Percentiles rank a stretch among this genome's conserved stretches.
phyloP scores from a whole-genome alignment of 805 yeast genomes.

The Soucietia sequanensis region DNA sequence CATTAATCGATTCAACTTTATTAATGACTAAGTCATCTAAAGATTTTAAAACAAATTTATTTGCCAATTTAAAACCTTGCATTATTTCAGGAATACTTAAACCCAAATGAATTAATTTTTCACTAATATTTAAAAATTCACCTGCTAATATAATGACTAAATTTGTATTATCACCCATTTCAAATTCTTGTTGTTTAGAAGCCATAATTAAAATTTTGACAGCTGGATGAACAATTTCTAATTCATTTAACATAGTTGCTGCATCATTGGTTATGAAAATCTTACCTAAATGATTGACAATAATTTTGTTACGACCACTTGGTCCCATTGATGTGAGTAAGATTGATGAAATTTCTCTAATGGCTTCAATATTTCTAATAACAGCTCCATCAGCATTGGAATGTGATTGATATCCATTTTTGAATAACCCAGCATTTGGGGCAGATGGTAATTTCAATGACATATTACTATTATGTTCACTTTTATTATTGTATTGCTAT shows the following conservation, averaged over 20 bases:
- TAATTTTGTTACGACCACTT: slow-evolving; percentile 93
- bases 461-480: slow-evolving; percentile 57
- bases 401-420: slow-evolving; percentile 89
- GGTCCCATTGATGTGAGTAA: slow-evolving; percentile 96
- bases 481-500: neutral
- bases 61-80: slow-evolving; percentile 91
- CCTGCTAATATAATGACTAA: slow-evolving; percentile 91
- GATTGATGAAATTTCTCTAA: slow-evolving; percentile 88
- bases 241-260: slow-evolving; percentile 92
- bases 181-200: slow-evolving; percentile 92
- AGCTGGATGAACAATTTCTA: slow-evolving; percentile 96
- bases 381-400: slow-evolving; percentile 93
- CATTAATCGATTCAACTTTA: slow-evolving; percentile 55
- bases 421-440: slow-evolving; percentile 90
- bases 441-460: slow-evolving; percentile 88
- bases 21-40: slow-evolving; percentile 66
- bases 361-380: slow-evolving; percentile 87
- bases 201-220: slow-evolving; percentile 96
- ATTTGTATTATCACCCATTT: slow-evolving; percentile 96
- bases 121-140: slow-evolving; percentile 82
- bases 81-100: slow-evolving; percentile 88
- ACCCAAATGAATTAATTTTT: slow-evolving; percentile 80
- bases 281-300: slow-evolving; percentile 83
- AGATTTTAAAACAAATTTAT: slow-evolving; percentile 65
- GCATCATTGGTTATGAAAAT: slow-evolving; percentile 94